Evolutionary conservation across 352 stramenopile genomes (phyloP), one percentile per base, ranked within the genome.

Genomic region (Phytophthora citricola): DNA sequence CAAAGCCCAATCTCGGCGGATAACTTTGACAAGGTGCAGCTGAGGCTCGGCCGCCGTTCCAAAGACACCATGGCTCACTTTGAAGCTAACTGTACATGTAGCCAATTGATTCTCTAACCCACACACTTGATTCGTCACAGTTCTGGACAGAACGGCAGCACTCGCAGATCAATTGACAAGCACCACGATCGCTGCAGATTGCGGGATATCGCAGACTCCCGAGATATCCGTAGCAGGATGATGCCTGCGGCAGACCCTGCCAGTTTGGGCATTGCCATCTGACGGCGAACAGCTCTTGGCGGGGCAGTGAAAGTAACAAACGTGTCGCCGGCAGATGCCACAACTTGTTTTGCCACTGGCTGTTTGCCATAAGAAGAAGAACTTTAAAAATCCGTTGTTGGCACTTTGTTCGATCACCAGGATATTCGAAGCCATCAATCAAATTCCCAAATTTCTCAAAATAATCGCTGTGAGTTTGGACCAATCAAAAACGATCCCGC

Each of bases 361-460:
- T 20, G 17, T 20, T 20, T 20, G 17, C 17, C 2, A 26, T 26
- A 26, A 20, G 40, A n/a, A 38, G 11, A 10, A 24, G 2, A 27
- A 6, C 36, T 41, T 17, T 4, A 17, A 41, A 41, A 41, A 17
- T 41, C 24, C 24, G 36, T 41, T 15, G 5, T 15, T 14, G 36
- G 36, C 36, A 41, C 9, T 43, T 43, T 43, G 36, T 12, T 8
- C 4, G 36, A 43, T 43, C n/a, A 14, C 15, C 32, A 9, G 29
- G 53, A 52, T 43, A 54, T 31, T 38, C 36, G 58, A 46, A 66
- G 22, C 58, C 58, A 66, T 66, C 58, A 66, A 53, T 61, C 50
- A 54, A 63, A 47, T 62, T 39, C 50, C n/a, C 29, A 66, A 66
- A 15, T 67, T 67, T 62, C 41, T 55, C 41, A 62, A 50, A 54